These are phyloP conservation scores for Neoascochyta sp. DNA, from an alignment of 2,329 filamentous ascomycete species.

Conservation along the genomic window DNA sequence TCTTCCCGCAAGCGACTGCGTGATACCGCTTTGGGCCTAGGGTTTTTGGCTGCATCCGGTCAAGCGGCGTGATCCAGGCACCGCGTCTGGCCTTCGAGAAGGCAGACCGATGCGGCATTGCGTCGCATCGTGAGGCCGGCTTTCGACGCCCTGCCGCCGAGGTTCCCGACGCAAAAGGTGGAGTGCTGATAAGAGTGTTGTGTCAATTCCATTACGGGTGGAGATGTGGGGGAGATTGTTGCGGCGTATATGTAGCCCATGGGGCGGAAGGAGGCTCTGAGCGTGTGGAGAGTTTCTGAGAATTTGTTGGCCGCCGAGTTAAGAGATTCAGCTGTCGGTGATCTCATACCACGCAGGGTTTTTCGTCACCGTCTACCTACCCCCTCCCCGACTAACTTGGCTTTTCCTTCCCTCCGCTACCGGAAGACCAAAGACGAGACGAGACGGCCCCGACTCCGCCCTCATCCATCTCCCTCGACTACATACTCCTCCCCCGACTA, in stretches of 20 bases:
- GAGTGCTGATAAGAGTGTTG: slow-evolving; percentile 5
- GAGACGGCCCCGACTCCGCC: too few relatives aligned
- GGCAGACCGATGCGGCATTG: too few relatives aligned
- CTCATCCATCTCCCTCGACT: too few relatives aligned
- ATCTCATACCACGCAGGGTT: slow-evolving; percentile 1
- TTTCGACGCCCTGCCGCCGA: slow-evolving; percentile 4
- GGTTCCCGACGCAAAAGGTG: slow-evolving; percentile 2
- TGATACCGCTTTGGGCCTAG: not conserved
- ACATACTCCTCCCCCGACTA: not conserved
- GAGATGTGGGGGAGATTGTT: slow-evolving; percentile 7
- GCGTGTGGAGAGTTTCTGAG: slow-evolving; percentile 8
- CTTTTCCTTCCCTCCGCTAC: not conserved
- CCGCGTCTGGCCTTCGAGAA: too few relatives aligned
- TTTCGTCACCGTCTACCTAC: slow-evolving; percentile 3
- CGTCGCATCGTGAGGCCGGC: slow-evolving; percentile 7
- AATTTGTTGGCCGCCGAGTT: slow-evolving; percentile 1
- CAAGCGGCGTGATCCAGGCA: slow-evolving; percentile 9
- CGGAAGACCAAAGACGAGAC: too few relatives aligned
- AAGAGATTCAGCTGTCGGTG: not conserved
- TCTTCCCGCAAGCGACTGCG: slow-evolving; percentile 1
- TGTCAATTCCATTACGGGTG: slow-evolving; percentile 11
- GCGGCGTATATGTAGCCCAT: slow-evolving; percentile 10
- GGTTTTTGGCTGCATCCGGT: not conserved
- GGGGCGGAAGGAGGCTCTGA: slow-evolving; percentile 3
- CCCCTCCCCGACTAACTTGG: not conserved